Conservation (phyloP, 139 green algal genomes). For the Coelastrella sp. region DNA sequence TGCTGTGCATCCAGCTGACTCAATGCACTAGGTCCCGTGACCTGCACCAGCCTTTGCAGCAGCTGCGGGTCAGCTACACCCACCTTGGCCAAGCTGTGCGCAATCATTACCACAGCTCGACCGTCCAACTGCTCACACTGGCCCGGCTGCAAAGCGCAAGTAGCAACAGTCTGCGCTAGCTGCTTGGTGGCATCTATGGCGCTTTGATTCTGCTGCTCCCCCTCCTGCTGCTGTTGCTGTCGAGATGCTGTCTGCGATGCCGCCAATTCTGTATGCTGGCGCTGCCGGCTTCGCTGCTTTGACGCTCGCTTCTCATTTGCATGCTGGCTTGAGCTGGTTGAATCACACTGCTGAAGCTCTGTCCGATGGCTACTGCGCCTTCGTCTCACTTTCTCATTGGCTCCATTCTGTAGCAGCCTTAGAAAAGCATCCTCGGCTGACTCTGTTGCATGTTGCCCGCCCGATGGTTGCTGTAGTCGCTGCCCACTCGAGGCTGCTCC, state of each 20-base stretch:
- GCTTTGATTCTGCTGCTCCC: too few species aligned
- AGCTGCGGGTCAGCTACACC: neutral
- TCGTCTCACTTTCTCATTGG: too few species aligned
- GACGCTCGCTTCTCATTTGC: too few species aligned
- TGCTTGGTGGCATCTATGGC: neutral
- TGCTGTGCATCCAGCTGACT: slow-evolving; percentile 23
- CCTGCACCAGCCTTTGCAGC: neutral
- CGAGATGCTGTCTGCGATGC: too few species aligned
- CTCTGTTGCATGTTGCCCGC: too few species aligned
- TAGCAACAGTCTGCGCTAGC: neutral
- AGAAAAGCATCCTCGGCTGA: too few species aligned
- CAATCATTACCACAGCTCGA: slow-evolving; percentile 27
- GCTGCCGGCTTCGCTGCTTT: too few species aligned
- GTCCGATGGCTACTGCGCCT: neutral
- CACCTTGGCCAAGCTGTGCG: slow-evolving; percentile 18
- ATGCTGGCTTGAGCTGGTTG: too few species aligned
- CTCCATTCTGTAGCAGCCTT: too few species aligned
- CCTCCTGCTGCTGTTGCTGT: too few species aligned
- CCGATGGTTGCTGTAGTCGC: neutral
- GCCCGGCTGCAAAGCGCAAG: neutral
- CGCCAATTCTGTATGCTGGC: too few species aligned
- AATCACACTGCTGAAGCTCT: too few species aligned
- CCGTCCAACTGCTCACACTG: neutral
- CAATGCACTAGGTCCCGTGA: neutral
- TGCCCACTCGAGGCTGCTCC: neutral